Conservation (phyloP, 2,329 filamentous ascomycete species). For the Claviceps arundinis region DNA sequence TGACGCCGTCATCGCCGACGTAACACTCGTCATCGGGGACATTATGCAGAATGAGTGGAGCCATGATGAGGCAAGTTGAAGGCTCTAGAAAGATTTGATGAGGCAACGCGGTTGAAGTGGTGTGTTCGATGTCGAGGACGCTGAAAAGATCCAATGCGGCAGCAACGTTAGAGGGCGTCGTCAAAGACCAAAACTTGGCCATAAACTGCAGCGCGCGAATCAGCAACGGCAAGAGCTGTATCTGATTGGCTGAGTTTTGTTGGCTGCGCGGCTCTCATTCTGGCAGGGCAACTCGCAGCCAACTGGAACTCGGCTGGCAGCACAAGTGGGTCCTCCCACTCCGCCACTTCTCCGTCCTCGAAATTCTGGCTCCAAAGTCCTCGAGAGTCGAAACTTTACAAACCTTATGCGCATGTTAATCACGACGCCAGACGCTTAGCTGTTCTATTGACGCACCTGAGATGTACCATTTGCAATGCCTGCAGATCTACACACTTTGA, state of each 20-base stretch:
- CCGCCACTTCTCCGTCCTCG: too few species aligned
- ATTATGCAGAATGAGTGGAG: conserved; percentile 54
- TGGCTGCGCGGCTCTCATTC: neutral
- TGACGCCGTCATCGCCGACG: conserved; percentile 50
- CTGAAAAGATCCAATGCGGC: neutral
- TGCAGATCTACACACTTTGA: neutral
- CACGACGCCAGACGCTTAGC: too few species aligned
- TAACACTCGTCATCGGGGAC: conserved; percentile 57
- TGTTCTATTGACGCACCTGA: too few species aligned
- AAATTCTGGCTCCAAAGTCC: too few species aligned
- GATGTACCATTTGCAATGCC: too few species aligned
- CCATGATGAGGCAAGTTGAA: conserved; percentile 28
- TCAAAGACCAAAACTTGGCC: neutral
- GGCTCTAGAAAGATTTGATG: neutral
- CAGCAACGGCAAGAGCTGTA: neutral
- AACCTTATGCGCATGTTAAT: too few species aligned
- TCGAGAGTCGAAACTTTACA: too few species aligned
- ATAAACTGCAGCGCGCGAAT: neutral
- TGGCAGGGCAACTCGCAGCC: conserved; percentile 1
- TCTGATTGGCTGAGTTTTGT: neutral
- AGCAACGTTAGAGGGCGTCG: neutral
- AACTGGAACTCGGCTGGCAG: neutral
- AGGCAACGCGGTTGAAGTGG: neutral
- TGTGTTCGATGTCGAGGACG: neutral
- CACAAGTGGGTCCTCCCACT: neutral